Evolutionary conservation across 805 yeast species (phyloP).

Genomic region (Lipomyces mesembrius): DNA sequence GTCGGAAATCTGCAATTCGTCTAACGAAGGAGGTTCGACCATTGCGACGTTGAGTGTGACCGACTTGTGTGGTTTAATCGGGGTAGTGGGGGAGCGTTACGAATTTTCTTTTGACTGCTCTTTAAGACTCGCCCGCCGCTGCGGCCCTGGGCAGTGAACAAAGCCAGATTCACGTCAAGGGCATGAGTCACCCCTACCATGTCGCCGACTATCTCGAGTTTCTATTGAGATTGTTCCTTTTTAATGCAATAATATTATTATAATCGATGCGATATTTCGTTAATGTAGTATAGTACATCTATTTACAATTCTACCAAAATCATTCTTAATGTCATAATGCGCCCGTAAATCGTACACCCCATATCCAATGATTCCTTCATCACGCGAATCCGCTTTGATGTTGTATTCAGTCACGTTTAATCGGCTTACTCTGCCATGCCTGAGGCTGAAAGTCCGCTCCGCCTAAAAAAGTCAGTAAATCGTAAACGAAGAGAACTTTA

Average conservation of each 20-base stretch:
- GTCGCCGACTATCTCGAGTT: background rate
- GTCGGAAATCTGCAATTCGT: conserved; percentile 13
- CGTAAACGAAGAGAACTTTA: background rate
- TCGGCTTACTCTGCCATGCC: conserved; percentile 26
- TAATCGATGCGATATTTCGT: background rate
- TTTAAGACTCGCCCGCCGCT: too few species aligned
- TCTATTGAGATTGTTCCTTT: too few species aligned
- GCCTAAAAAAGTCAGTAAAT: conserved; percentile 1
- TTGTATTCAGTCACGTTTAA: background rate
- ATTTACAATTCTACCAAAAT: background rate
- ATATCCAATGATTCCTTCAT: background rate
- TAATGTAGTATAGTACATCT: background rate
- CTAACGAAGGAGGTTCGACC: conserved; percentile 25
- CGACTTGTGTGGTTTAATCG: background rate
- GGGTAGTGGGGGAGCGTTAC: background rate
- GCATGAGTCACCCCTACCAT: background rate
- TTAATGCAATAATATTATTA: background rate
- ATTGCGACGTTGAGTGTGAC: conserved; percentile 7
- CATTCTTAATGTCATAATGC: too few species aligned
- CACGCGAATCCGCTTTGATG: background rate
- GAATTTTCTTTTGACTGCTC: background rate
- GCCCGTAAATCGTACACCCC: background rate
- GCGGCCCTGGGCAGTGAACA: too few species aligned
- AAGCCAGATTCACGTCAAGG: too few species aligned
- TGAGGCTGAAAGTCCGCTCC: conserved; percentile 17